phyloP scores from a whole-genome alignment of 345 rosid species.

The Durio zibethinus region DNA sequence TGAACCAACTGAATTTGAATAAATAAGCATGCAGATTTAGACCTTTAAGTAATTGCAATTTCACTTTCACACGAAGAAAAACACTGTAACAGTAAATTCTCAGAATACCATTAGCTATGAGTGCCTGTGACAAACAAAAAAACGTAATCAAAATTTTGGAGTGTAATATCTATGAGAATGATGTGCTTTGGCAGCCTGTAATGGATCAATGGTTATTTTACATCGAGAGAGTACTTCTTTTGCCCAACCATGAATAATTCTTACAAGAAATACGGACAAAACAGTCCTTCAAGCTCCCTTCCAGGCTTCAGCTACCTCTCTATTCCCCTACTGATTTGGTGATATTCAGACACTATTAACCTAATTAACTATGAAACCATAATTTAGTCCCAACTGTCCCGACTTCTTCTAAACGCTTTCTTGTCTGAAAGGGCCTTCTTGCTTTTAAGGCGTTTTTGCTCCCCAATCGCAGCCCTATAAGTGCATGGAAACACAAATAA shows the following conservation, averaged over 20 bases:
- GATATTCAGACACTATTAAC: not conserved
- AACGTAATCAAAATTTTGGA: not conserved
- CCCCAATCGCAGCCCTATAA: slow-evolving; percentile 83
- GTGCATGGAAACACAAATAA: not conserved
- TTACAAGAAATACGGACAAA: not conserved
- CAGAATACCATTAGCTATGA: not conserved
- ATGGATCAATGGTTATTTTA: not conserved
- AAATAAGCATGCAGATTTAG: not conserved
- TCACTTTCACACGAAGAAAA: not conserved
- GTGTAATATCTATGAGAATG: not conserved
- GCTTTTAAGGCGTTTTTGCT: slow-evolving; percentile 68
- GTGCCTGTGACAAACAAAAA: not conserved
- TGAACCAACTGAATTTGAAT: not conserved
- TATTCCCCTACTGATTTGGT: slow-evolving; percentile 5
- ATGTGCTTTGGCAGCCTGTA: not conserved
- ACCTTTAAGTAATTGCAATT: not conserved
- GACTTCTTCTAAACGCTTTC: slow-evolving; percentile 77
- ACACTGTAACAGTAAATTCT: not conserved
- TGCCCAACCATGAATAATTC: not conserved
- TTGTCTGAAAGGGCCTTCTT: slow-evolving; percentile 76
- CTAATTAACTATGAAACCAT: not conserved
- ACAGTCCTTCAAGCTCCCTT: not conserved
- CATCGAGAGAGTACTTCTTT: not conserved
- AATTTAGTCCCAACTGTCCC: slow-evolving; percentile 66
- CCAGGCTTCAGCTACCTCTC: too few species aligned